Evolutionary conservation across 768 basidiomycete genomes (phyloP).

Genomic region (Naganishia vaughanmartiniae): DNA sequence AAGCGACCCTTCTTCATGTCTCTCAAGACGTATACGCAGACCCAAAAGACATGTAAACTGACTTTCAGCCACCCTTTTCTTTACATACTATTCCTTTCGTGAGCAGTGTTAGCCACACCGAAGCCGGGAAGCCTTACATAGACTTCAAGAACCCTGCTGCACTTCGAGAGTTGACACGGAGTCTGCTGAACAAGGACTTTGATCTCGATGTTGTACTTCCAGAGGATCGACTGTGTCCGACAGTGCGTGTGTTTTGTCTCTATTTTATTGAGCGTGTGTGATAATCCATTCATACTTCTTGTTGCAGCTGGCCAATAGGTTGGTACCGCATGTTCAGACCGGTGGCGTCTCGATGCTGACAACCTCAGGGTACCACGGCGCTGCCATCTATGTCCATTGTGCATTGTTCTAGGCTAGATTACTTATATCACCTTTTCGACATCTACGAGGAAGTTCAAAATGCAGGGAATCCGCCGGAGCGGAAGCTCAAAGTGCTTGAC

Average conservation of each 20-base stretch:
- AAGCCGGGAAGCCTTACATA: conserved; percentile 56
- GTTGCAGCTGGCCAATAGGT: conserved; percentile 45
- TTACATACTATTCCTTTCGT: background rate
- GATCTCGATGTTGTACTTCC: conserved; percentile 63
- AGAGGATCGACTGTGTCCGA: conserved; percentile 75
- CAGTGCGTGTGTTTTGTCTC: conserved; percentile 59
- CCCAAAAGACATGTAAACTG: conserved; percentile 26
- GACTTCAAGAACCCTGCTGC: conserved; percentile 73
- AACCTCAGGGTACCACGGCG: too few species aligned
- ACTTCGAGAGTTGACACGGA: conserved; percentile 74
- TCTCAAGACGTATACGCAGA: conserved; percentile 9
- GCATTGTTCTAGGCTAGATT: conserved; percentile 65
- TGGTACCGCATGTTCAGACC: background rate
- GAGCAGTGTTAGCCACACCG: conserved; percentile 1
- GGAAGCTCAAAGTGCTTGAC: conserved; percentile 60
- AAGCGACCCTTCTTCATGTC: conserved; percentile 36
- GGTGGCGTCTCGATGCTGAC: too few species aligned
- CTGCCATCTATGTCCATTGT: background rate
- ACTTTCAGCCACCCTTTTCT: background rate
- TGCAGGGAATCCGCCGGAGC: conserved; percentile 42
- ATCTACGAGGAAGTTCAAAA: conserved; percentile 42
- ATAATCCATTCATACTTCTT: background rate
- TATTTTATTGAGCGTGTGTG: background rate
- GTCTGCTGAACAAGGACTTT: conserved; percentile 74
- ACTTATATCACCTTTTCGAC: conserved; percentile 59